These are phyloP conservation scores for Mycotypha africana DNA, from an alignment of 371 early-diverging fungal species.

Conservation along the genomic window DNA sequence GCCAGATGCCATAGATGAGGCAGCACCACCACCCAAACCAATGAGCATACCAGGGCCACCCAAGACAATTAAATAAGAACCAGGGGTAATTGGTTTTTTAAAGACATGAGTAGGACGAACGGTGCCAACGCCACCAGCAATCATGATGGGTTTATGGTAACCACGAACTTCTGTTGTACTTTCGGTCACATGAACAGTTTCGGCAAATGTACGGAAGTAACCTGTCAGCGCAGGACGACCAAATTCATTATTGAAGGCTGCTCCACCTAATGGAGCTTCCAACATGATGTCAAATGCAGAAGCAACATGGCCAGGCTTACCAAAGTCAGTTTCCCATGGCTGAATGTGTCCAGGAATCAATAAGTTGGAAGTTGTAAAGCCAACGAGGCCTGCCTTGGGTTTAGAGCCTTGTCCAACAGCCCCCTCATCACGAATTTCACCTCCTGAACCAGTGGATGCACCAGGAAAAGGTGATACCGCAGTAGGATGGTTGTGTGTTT, in stretches of 20 bases:
- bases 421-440: slow-evolving; percentile 98
- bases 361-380: slow-evolving; percentile 91
- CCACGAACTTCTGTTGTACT: slow-evolving; percentile 71
- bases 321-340: slow-evolving; percentile 90
- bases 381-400: slow-evolving; percentile 91
- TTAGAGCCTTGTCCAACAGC: slow-evolving; percentile 93
- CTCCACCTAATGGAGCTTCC: slow-evolving; percentile 93
- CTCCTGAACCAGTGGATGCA: slow-evolving; percentile 92
- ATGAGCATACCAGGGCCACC: slow-evolving; percentile 98
- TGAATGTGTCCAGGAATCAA: slow-evolving; percentile 83
- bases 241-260: slow-evolving; percentile 97
- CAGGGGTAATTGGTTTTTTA: slow-evolving; percentile 79
- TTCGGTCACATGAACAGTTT: slow-evolving; percentile 54
- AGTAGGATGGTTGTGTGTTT: slow-evolving; percentile 98
- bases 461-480: slow-evolving; percentile 97
- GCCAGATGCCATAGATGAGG: slow-evolving; percentile 91
- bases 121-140: slow-evolving; percentile 95
- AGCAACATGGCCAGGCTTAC: slow-evolving; percentile 87
- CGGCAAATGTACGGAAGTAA: slow-evolving; percentile 93
- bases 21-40: slow-evolving; percentile 97
- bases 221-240: slow-evolving; percentile 94
- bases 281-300: slow-evolving; percentile 94
- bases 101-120: slow-evolving; percentile 82
- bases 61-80: slow-evolving; percentile 80
- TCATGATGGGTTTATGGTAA: slow-evolving; percentile 98